Base-by-base conservation (phyloP, 2,329 filamentous ascomycete species). In the Hypomyces perniciosus region DNA sequence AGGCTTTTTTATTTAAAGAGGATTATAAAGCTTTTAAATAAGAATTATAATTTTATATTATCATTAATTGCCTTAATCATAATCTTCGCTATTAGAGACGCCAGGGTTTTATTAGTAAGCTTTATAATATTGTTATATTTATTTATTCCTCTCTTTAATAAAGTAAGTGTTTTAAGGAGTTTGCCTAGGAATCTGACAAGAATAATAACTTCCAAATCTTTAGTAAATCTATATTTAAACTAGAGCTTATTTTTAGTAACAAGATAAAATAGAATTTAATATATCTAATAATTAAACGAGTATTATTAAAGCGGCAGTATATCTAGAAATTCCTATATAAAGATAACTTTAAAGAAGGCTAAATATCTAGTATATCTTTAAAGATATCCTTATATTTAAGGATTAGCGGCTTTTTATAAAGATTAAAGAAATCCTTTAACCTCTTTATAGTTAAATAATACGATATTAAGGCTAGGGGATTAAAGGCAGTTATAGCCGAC, bases 41-140 rank as follows among this genome's bases (percentile, higher is more conserved):
- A 8, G 39, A 41, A 26, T 41, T 20, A 27, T 20, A 41, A 20
- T 9, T 41, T 26, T 26, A 13, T 41, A 20, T 13, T 8, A 4
- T 41, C 5, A 10, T n/a, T 41, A 26, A 20, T 20, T 27, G 39
- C 26, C n/a, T 13, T 8, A 20, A 41, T 5, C 12, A 41, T 13
- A 27, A 41, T 9, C n/a, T 41, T 4, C 12, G 26, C 12, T 20
- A 41, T 41, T 41, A 20, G 39, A 6, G 39, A 41, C n/a, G 26
- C 4, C n/a, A 27, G 9, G 39, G 39, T 5, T 20, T 20, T 4
- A 27, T 41, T 27, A 20, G 39, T 20, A 41, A 41, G 26, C 39
- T 41, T 4, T 20, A 26, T 61, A 48, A 45, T 7, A 45, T 45
- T 20, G 30, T 45, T 8, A 45, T 33, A 27, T 45, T 33, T 8